Conservation (phyloP, 306 rosid species). For the Cucurbita maxima region DNA sequence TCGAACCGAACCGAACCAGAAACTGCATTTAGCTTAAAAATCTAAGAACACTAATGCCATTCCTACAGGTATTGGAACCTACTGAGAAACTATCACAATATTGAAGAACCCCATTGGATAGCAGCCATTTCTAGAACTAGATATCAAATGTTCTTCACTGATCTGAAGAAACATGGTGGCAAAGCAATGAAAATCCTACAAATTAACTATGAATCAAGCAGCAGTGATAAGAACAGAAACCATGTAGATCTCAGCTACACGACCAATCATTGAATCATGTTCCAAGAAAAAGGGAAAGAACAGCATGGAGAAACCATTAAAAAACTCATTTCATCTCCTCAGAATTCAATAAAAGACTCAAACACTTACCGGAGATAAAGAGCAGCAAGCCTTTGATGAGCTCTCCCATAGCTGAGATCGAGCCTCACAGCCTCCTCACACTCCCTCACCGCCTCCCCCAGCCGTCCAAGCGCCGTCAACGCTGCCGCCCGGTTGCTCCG, state of each 20-base stretch:
- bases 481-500: conserved; percentile 82
- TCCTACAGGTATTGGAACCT: neutral
- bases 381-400: conserved; percentile 71
- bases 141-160: neutral
- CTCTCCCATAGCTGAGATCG: conserved; percentile 59
- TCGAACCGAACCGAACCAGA: neutral
- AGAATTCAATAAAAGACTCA: neutral
- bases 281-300: neutral
- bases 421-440: conserved; percentile 79
- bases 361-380: conserved; percentile 60
- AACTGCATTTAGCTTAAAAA: neutral
- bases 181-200: neutral
- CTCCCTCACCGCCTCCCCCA: conserved; percentile 60
- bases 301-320: neutral
- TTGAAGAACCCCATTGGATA: neutral
- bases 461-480: conserved; percentile 63
- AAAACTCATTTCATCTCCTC: neutral
- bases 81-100: neutral
- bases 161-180: neutral
- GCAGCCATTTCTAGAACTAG: neutral
- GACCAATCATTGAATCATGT: neutral
- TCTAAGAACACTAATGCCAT: neutral
- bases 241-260: neutral
- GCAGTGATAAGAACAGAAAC: conserved; percentile 1
- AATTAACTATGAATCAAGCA: neutral